phyloP scores from a whole-genome alignment of 192 early-diverging fungal species.

The Podila epigama region DNA sequence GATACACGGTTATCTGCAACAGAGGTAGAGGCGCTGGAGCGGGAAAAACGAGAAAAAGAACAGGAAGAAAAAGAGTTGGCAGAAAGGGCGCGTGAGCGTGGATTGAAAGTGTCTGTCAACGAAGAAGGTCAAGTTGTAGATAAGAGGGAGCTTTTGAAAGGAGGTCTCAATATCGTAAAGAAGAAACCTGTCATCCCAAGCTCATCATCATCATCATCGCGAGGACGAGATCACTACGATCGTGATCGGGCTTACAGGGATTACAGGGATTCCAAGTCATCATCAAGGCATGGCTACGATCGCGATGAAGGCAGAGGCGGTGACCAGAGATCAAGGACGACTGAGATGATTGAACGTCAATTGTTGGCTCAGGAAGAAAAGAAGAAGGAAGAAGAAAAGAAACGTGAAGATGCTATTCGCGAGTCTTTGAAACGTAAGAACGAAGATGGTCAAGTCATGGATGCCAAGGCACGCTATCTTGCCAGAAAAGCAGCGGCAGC shows the following conservation, averaged over 20 bases:
- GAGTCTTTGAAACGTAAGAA: slow-evolving; percentile 55
- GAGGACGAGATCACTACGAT: slow-evolving; percentile 31
- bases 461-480: slow-evolving; percentile 60
- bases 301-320: slow-evolving; percentile 6
- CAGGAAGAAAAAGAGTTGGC: slow-evolving; percentile 39
- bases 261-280: slow-evolving; percentile 58
- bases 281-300: slow-evolving; percentile 10
- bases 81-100: slow-evolving; percentile 52
- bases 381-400: slow-evolving; percentile 56
- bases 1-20: slow-evolving; percentile 1
- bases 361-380: slow-evolving; percentile 58
- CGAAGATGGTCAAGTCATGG: slow-evolving; percentile 53
- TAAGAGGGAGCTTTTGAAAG: slow-evolving; percentile 72
- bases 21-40: slow-evolving; percentile 8
- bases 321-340: slow-evolving; percentile 45
- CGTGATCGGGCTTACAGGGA: slow-evolving; percentile 50
- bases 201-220: slow-evolving; percentile 13
- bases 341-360: slow-evolving; percentile 58
- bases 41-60: slow-evolving; percentile 11
- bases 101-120: slow-evolving; percentile 64
- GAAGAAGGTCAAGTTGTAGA: slow-evolving; percentile 79
- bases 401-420: slow-evolving; percentile 57
- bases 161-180: slow-evolving; percentile 73
- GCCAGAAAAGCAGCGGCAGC: slow-evolving; percentile 54
- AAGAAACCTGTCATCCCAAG: slow-evolving; percentile 1